Conservation (phyloP, 2,329 filamentous ascomycete genomes). For the Colletotrichum zoysiae region DNA sequence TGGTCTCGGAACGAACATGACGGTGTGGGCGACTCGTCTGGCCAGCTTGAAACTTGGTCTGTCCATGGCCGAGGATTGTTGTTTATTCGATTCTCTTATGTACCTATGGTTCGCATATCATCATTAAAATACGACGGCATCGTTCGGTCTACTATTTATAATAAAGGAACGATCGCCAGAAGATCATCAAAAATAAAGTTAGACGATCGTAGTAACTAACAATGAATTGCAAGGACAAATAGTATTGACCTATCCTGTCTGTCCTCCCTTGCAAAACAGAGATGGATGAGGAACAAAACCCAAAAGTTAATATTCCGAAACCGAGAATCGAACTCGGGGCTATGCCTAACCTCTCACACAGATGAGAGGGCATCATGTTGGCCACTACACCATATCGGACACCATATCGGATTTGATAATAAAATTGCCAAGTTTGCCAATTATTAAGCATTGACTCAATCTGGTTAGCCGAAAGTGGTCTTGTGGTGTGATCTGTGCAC, state of each 20-base stretch:
- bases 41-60: not conserved
- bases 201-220: not conserved
- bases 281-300: not conserved
- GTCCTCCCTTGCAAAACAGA: too few species aligned
- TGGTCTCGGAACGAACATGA: not conserved
- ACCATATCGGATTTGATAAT: constrained; percentile 18
- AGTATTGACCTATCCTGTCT: not conserved
- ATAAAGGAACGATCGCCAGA: not conserved
- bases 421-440: too few species aligned
- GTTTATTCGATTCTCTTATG: not conserved
- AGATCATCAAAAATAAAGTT: not conserved
- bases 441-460: too few species aligned
- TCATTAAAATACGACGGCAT: not conserved
- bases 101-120: not conserved
- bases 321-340: constrained; percentile 39
- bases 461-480: too few species aligned
- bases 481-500: too few species aligned
- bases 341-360: constrained; percentile 20
- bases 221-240: not conserved
- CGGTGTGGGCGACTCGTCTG: not conserved
- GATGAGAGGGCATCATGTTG: constrained; percentile 38
- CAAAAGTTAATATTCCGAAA: constrained; percentile 11
- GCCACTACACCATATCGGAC: constrained; percentile 40
- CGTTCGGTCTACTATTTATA: too few species aligned
- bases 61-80: not conserved